phyloP scores from a whole-genome alignment of 805 yeast genomes.

The Kluyveromyces lactis region DNA sequence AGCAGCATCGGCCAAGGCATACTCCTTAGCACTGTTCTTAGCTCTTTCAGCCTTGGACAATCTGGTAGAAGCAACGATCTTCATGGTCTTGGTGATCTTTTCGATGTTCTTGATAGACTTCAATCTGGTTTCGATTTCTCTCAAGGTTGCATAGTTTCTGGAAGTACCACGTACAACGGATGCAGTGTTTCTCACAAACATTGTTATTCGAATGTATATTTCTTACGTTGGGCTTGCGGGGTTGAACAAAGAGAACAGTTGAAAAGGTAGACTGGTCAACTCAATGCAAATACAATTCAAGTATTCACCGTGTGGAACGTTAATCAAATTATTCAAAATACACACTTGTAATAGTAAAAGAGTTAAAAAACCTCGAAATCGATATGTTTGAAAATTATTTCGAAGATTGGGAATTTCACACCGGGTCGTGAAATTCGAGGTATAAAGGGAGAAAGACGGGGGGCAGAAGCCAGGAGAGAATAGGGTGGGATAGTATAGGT shows the following conservation, averaged over 20 bases:
- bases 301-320: no score
- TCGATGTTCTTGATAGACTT: conserved; percentile 98
- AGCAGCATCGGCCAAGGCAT: conserved; percentile 70
- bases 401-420: no score
- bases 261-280: not conserved
- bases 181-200: conserved; percentile 27
- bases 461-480: no score
- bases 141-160: conserved; percentile 94
- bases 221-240: not conserved
- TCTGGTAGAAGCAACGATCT: conserved; percentile 97
- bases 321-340: no score
- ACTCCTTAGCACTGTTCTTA: conserved; percentile 78
- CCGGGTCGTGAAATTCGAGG: no score
- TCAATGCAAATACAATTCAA: no score
- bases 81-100: conserved; percentile 99
- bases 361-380: no score
- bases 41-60: conserved; percentile 93
- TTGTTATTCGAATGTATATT: conserved; percentile 1
- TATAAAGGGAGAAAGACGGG: no score
- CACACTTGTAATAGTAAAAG: no score
- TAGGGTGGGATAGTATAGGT: no score
- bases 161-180: conserved; percentile 23
- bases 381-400: no score
- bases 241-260: not conserved
- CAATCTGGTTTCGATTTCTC: conserved; percentile 97